Conservation (phyloP, 2,329 filamentous ascomycete genomes). For the Colletotrichum chrysophilum region DNA sequence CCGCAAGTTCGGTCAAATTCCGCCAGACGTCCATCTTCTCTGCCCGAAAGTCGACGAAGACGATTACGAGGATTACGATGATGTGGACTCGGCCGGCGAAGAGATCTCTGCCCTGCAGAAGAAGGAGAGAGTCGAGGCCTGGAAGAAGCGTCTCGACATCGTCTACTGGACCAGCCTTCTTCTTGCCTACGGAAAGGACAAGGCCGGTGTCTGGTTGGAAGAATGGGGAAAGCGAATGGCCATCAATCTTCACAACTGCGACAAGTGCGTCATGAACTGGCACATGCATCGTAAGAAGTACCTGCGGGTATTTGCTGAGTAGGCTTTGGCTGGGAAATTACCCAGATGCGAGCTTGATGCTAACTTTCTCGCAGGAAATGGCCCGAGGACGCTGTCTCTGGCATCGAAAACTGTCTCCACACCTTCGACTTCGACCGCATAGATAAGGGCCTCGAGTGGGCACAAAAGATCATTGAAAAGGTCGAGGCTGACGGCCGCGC, state of each 20-base stretch:
- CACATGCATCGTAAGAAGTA: conserved; percentile 71
- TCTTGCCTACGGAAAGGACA: conserved; percentile 68
- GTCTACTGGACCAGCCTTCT: conserved; percentile 73
- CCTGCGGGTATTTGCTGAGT: conserved; percentile 67
- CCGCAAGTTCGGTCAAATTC: conserved; percentile 48
- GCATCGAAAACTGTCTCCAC: conserved; percentile 63
- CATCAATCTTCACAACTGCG: conserved; percentile 65
- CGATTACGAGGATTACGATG: conserved; percentile 69
- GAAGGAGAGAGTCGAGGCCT: conserved; percentile 57
- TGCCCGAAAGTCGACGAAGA: conserved; percentile 70
- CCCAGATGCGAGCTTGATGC: neutral
- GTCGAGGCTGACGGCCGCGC: conserved; percentile 51
- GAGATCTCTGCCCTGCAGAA: conserved; percentile 57
- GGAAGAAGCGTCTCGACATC: conserved; percentile 60
- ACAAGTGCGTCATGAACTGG: conserved; percentile 76
- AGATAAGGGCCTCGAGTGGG: conserved; percentile 61
- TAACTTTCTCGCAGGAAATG: conserved; percentile 40
- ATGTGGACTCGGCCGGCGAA: conserved; percentile 41
- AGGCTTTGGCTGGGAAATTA: conserved; percentile 28
- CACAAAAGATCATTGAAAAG: conserved; percentile 58
- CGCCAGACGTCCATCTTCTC: conserved; percentile 65
- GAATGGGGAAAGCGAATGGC: conserved; percentile 65
- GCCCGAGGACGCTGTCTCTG: conserved; percentile 54
- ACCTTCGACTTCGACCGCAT: conserved; percentile 67
- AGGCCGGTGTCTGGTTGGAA: conserved; percentile 62